Percentiles rank a stretch among this genome's conserved stretches.
These are phyloP conservation scores for Sungouiella blattae DNA, from an alignment of 805 yeast species.

Conservation along the genomic window DNA sequence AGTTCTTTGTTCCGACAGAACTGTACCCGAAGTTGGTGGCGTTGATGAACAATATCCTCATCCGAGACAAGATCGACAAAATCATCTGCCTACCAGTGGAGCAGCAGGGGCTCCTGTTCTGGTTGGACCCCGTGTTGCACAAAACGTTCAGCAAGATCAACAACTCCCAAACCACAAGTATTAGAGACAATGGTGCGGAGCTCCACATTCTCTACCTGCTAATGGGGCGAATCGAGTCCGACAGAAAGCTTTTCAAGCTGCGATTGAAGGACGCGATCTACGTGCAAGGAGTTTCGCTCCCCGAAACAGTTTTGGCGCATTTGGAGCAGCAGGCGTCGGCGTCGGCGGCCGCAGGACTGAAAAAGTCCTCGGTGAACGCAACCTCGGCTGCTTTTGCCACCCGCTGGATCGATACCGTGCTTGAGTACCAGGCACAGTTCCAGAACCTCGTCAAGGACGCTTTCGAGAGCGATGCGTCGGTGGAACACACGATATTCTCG, in stretches of 20 bases:
- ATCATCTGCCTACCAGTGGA: conserved; percentile 46
- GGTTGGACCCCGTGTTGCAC: conserved; percentile 47
- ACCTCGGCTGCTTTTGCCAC: conserved; percentile 53
- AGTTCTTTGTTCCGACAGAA: conserved; percentile 45
- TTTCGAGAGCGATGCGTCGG: conserved; percentile 45
- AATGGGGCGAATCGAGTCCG: conserved; percentile 51
- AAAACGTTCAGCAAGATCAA: conserved; percentile 9
- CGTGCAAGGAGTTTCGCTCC: conserved; percentile 42
- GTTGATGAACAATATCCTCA: conserved; percentile 56
- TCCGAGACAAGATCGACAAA: conserved; percentile 53
- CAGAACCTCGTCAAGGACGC: conserved; percentile 45
- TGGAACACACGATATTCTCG: conserved; percentile 54
- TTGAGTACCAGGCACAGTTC: conserved; percentile 50
- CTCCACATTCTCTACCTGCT: conserved; percentile 48
- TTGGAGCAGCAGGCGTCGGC: conserved; percentile 11
- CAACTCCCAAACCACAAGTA: neutral
- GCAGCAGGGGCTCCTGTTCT: conserved; percentile 53
- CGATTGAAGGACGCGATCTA: conserved; percentile 47
- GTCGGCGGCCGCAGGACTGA: conserved; percentile 3
- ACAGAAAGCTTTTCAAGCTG: conserved; percentile 45
- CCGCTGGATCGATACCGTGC: conserved; percentile 61
- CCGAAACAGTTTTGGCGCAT: conserved; percentile 17
- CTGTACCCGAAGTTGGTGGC: conserved; percentile 53
- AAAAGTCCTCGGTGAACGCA: conserved; percentile 9
- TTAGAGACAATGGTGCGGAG: conserved; percentile 27